Percentiles rank a stretch among this genome's conserved stretches.
phyloP scores from a whole-genome alignment of 768 basidiomycete genomes.

The Boletus fagicola region DNA sequence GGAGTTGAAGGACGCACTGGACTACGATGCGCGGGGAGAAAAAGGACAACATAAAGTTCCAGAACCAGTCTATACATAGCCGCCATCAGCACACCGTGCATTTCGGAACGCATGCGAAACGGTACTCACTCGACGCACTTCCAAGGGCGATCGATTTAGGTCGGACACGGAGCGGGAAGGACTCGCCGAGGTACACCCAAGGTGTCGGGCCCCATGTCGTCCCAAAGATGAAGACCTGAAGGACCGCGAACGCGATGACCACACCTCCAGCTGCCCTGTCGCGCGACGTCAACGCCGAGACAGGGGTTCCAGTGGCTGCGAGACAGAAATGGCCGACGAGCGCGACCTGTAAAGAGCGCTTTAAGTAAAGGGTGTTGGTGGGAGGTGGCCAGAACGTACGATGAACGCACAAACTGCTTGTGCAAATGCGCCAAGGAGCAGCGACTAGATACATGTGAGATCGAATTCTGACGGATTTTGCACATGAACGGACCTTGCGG shows the following conservation, averaged over 20 bases:
- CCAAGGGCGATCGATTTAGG: constrained; percentile 79
- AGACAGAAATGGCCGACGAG: constrained; percentile 69
- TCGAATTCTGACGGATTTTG: background rate
- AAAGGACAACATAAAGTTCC: constrained; percentile 75
- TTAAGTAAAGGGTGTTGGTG: background rate
- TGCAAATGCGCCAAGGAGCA: constrained; percentile 60
- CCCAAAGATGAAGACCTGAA: constrained; percentile 70
- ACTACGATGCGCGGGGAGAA: constrained; percentile 67
- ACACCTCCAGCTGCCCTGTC: constrained; percentile 64
- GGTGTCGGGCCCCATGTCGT: constrained; percentile 79
- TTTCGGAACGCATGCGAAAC: background rate
- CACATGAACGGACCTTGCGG: constrained; percentile 44
- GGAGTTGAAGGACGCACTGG: constrained; percentile 34
- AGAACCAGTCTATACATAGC: constrained; percentile 50
- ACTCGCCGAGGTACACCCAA: constrained; percentile 77
- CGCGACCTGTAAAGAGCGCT: constrained; percentile 47
- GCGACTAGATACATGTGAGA: constrained; percentile 40
- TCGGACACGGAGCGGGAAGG: constrained; percentile 77
- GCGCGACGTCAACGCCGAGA: constrained; percentile 46
- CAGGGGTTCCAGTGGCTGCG: constrained; percentile 50
- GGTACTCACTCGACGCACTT: constrained; percentile 46
- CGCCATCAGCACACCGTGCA: constrained; percentile 7
- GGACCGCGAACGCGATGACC: constrained; percentile 73
- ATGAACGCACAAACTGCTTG: constrained; percentile 64
- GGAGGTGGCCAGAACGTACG: constrained; percentile 34